Conservation (phyloP, 768 basidiomycete species). For the Mrakia blollopis region DNA sequence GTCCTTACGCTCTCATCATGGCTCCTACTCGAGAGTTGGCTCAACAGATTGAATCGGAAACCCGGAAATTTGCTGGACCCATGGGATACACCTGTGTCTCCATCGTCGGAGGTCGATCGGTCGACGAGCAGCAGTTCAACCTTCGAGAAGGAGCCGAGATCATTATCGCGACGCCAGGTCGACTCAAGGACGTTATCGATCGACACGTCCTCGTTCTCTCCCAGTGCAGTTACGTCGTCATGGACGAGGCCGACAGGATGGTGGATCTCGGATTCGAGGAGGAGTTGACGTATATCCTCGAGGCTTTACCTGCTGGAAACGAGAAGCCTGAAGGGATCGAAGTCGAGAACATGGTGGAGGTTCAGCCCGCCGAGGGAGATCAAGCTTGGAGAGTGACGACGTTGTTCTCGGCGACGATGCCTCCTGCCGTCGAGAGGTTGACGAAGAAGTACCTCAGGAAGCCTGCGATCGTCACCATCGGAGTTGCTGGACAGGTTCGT, state of each 20-base stretch:
- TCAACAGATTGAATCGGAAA: conserved; percentile 91
- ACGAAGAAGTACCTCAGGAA: conserved; percentile 88
- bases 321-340: conserved; percentile 71
- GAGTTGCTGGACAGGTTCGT: conserved; percentile 74
- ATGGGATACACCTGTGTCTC: conserved; percentile 92
- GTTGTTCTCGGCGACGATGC: conserved; percentile 68
- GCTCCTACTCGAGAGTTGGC: conserved; percentile 98
- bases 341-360: conserved; percentile 63
- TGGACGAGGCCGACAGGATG: conserved; percentile 99
- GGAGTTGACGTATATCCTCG: conserved; percentile 89
- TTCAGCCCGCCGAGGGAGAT: conserved; percentile 53
- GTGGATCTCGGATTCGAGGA: conserved; percentile 95
- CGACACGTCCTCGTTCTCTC: conserved; percentile 89
- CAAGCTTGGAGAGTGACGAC: conserved; percentile 67
- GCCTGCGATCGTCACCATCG: conserved; percentile 94
- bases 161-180: conserved; percentile 96
- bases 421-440: conserved; percentile 52
- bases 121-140: conserved; percentile 97
- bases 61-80: conserved; percentile 82
- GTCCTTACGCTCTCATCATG: conserved; percentile 86
- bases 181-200: conserved; percentile 95
- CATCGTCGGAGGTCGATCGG: conserved; percentile 92
- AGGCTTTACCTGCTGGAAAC: conserved; percentile 78
- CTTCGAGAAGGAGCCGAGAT: conserved; percentile 98
- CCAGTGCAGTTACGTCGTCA: conserved; percentile 96